Percentiles rank a stretch among this genome's conserved stretches.
These are phyloP conservation scores for Phaeodactylum tricornutum DNA, from an alignment of 108 stramenopile species.

Conservation along the genomic window DNA sequence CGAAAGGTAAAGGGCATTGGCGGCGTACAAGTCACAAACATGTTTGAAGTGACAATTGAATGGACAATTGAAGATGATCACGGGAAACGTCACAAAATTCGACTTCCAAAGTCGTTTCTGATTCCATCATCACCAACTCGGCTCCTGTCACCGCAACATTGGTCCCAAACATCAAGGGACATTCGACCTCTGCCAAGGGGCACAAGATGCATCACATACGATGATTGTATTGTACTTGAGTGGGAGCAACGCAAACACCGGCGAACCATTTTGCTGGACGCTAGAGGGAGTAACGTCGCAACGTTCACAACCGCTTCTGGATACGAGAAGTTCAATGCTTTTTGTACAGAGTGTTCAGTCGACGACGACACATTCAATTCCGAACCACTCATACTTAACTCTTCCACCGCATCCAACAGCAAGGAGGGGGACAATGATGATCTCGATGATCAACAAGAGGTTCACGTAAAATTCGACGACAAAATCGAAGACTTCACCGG, in stretches of 20 bases:
- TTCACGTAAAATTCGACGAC: no score
- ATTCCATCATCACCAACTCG: constrained; percentile 6
- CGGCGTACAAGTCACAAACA: neutral
- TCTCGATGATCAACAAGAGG: no score
- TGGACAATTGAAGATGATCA: constrained; percentile 19
- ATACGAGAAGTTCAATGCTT: constrained; percentile 12
- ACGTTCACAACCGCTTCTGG: constrained; percentile 11
- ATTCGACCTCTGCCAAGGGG: neutral
- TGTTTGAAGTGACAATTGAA: neutral
- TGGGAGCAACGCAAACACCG: neutral
- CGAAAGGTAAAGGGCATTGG: constrained; percentile 7
- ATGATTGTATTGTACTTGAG: neutral
- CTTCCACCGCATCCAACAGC: no score
- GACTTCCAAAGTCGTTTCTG: constrained; percentile 22
- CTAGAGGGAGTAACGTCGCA: constrained; percentile 7
- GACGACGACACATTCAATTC: no score
- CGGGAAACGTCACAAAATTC: constrained; percentile 12
- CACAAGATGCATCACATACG: neutral
- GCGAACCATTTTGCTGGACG: constrained; percentile 2
- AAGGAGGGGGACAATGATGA: no score
- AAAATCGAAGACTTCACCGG: no score
- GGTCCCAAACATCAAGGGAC: constrained; percentile 13
- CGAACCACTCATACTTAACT: no score
- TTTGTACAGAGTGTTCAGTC: no score
- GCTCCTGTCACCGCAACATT: constrained; percentile 33